These are phyloP conservation scores for Scopulariopsis brevicaulis DNA, from an alignment of 2,329 filamentous ascomycete genomes.

Conservation along the genomic window DNA sequence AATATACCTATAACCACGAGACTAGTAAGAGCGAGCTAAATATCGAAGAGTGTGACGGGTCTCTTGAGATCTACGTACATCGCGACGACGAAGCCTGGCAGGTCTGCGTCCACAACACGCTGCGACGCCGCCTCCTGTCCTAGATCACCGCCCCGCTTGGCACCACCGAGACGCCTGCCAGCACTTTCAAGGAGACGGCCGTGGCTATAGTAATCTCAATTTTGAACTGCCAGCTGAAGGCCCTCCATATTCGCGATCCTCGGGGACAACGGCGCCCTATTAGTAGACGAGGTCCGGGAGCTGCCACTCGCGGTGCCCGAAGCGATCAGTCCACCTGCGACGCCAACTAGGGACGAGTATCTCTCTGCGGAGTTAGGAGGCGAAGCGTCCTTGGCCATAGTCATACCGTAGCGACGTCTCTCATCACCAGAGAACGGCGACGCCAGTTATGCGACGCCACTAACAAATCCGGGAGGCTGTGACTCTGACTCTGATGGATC, in stretches of 20 bases:
- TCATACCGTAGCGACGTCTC: not conserved
- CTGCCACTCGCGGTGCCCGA: not conserved
- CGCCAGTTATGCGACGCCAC: not conserved
- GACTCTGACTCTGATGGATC: not conserved
- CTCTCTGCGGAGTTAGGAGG: not conserved
- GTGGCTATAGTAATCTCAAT: not conserved
- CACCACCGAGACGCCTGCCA: constrained; percentile 1
- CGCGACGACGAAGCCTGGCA: constrained; percentile 9
- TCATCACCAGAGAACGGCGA: not conserved
- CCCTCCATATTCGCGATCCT: not conserved
- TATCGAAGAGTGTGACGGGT: constrained; percentile 10
- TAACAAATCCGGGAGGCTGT: constrained; percentile 2
- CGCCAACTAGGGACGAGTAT: not conserved
- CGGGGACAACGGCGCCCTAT: not conserved
- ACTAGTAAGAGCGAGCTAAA: constrained; percentile 8
- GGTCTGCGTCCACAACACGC: constrained; percentile 9
- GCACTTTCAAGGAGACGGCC: not conserved
- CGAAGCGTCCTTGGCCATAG: not conserved
- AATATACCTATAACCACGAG: constrained; percentile 3
- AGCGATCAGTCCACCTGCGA: not conserved
- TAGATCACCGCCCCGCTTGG: constrained; percentile 16
- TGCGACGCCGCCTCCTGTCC: constrained; percentile 11
- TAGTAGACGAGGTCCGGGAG: not conserved
- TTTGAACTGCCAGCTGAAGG: not conserved
- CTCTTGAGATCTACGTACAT: constrained; percentile 15